Percentiles rank a stretch among this genome's conserved stretches.
These are phyloP conservation scores for Mortierella sp. DNA, from an alignment of 371 early-diverging fungal species.

Conservation along the genomic window DNA sequence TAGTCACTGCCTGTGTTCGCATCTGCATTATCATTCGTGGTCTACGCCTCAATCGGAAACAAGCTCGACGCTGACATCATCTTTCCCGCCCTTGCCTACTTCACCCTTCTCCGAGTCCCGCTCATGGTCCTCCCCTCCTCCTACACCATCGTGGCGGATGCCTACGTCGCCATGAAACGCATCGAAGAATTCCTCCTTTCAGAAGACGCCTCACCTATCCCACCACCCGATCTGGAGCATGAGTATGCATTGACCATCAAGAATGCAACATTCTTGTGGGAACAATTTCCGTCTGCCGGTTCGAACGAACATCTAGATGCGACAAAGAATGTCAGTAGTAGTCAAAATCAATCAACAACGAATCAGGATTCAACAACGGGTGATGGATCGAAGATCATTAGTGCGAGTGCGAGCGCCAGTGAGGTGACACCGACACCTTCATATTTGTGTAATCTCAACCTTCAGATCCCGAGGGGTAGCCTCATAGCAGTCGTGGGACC, in stretches of 20 bases:
- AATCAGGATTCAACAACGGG: neutral
- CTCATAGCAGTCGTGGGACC: constrained; percentile 69
- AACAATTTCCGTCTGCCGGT: constrained; percentile 31
- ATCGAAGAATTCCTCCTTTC: constrained; percentile 71
- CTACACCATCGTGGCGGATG: constrained; percentile 69
- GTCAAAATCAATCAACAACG: neutral
- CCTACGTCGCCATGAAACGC: constrained; percentile 70
- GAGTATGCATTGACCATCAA: constrained; percentile 51
- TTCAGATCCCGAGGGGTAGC: constrained; percentile 58
- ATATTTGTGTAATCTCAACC: constrained; percentile 33
- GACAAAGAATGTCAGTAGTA: neutral
- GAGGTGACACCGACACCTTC: neutral
- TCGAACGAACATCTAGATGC: constrained; percentile 17
- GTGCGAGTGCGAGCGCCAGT: no score
- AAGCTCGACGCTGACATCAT: constrained; percentile 42
- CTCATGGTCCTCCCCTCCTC: constrained; percentile 77
- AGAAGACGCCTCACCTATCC: constrained; percentile 65
- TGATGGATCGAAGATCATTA: neutral
- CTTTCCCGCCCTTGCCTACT: constrained; percentile 60
- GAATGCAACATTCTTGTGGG: constrained; percentile 73
- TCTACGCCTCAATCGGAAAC: constrained; percentile 51
- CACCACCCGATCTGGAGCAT: constrained; percentile 48
- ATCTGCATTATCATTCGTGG: constrained; percentile 55
- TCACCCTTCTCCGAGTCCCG: constrained; percentile 67
- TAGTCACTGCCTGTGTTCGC: constrained; percentile 67